phyloP scores from a whole-genome alignment of 352 stramenopile genomes.

The Globisporangium cederbergense region DNA sequence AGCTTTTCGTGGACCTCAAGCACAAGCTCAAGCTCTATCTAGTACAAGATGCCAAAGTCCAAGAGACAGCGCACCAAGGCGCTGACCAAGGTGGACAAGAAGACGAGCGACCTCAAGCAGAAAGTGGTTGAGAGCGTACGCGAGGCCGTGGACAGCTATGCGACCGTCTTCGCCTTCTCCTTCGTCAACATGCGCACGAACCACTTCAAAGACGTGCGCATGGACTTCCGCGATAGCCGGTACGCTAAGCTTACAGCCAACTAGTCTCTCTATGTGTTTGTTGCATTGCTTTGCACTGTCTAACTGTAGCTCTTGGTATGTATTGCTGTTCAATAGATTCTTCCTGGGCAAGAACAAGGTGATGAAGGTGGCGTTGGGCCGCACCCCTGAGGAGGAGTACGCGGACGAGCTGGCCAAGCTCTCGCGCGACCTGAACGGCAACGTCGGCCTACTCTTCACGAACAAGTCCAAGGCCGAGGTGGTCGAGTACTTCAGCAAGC shows the following conservation, averaged over 20 bases:
- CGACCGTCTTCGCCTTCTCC: conserved; percentile 94
- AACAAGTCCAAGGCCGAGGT: conserved; percentile 88
- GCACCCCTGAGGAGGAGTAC: conserved; percentile 95
- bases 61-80: conserved; percentile 85
- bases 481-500: conserved; percentile 90
- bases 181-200: conserved; percentile 99
- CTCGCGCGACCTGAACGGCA: conserved; percentile 88
- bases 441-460: conserved; percentile 95
- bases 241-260: conserved; percentile 16
- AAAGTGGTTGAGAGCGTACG: conserved; percentile 93
- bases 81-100: conserved; percentile 96
- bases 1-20: not conserved
- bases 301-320: not conserved
- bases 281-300: conserved; percentile 1
- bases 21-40: not conserved
- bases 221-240: conserved; percentile 94
- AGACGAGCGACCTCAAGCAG: conserved; percentile 95
- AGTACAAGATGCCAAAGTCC: conserved; percentile 80
- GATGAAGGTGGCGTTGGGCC: conserved; percentile 95
- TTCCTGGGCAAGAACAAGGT: conserved; percentile 99
- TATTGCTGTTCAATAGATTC: conserved; percentile 69
- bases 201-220: conserved; percentile 97
- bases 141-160: conserved; percentile 91
- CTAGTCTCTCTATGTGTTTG: not conserved
- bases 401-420: conserved; percentile 93